phyloP scores from a whole-genome alignment of 2,329 filamentous ascomycete species.

The Xylaria arbuscula region DNA sequence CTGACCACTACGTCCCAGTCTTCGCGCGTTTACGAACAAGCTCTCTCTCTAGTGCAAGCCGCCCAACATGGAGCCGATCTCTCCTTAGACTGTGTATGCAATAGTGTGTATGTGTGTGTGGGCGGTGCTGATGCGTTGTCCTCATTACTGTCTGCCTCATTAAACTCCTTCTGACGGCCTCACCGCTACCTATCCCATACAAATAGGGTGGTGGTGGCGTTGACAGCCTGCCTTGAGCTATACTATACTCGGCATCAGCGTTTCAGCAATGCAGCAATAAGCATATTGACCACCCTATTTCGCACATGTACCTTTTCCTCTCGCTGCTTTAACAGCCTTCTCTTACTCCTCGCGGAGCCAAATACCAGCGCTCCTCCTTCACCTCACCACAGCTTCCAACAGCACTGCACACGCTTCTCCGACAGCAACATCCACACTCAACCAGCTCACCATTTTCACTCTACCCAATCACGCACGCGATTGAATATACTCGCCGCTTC shows the following conservation, averaged over 20 bases:
- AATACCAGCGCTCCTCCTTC: slow-evolving; percentile 39
- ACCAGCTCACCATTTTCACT: slow-evolving; percentile 8
- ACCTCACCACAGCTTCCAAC: slow-evolving; percentile 15
- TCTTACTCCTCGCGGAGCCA: slow-evolving; percentile 29
- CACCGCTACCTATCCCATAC: slow-evolving; percentile 28
- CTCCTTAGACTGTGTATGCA: too few relatives aligned
- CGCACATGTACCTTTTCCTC: slow-evolving; percentile 38
- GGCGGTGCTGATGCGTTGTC: too few relatives aligned
- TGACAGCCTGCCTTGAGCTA: slow-evolving; percentile 27
- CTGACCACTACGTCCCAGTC: too few relatives aligned
- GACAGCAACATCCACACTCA: slow-evolving; percentile 13
- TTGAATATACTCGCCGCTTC: slow-evolving; percentile 40
- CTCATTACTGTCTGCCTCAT: too few relatives aligned
- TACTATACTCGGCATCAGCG: neutral
- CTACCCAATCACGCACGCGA: slow-evolving; percentile 28
- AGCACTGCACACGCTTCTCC: slow-evolving; percentile 1
- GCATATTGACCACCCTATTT: slow-evolving; percentile 41
- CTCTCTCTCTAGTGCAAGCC: too few relatives aligned
- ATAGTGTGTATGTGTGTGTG: too few relatives aligned
- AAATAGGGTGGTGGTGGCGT: slow-evolving; percentile 41
- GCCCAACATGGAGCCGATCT: too few relatives aligned
- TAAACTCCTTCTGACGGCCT: neutral
- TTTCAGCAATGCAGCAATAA: slow-evolving; percentile 7
- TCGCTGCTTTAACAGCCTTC: slow-evolving; percentile 32
- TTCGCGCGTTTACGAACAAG: too few relatives aligned